Conservation (phyloP, 208 protist genomes). For the Acanthamoeba royreba region DNA sequence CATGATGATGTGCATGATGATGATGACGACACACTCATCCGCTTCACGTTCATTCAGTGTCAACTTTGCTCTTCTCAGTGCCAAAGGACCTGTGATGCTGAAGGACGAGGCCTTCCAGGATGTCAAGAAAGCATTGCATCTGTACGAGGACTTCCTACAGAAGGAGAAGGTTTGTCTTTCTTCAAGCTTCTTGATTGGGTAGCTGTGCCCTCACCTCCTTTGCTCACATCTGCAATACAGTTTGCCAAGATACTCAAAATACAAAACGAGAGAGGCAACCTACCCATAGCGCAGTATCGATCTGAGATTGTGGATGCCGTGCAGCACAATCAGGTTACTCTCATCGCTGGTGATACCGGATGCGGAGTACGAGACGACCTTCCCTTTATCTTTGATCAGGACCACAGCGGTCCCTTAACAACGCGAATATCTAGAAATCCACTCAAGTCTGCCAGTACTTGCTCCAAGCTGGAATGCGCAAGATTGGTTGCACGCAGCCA, state of each 20-base stretch:
- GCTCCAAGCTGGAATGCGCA: constrained; percentile 59
- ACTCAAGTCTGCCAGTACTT: constrained; percentile 73
- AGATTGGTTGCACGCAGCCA: constrained; percentile 66
- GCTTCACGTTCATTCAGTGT: no score
- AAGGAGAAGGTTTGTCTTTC: constrained; percentile 54
- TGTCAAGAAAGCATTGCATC: constrained; percentile 50
- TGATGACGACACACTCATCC: no score
- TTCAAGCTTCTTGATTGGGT: neutral
- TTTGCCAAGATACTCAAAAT: constrained; percentile 1
- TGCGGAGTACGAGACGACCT: constrained; percentile 26
- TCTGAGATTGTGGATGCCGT: constrained; percentile 64
- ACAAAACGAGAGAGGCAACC: constrained; percentile 11
- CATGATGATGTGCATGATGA: neutral
- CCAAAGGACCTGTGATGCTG: neutral
- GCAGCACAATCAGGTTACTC: constrained; percentile 52
- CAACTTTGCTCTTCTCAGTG: neutral
- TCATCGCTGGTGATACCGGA: constrained; percentile 74
- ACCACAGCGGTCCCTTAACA: neutral
- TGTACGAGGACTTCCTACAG: constrained; percentile 62
- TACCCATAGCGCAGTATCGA: constrained; percentile 60
- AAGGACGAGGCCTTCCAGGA: neutral
- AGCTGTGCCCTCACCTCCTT: neutral
- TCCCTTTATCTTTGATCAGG: neutral
- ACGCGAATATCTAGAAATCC: constrained; percentile 9
- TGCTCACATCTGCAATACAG: neutral